phyloP scores from a whole-genome alignment of 192 early-diverging fungal genomes.

The Backusella circina region DNA sequence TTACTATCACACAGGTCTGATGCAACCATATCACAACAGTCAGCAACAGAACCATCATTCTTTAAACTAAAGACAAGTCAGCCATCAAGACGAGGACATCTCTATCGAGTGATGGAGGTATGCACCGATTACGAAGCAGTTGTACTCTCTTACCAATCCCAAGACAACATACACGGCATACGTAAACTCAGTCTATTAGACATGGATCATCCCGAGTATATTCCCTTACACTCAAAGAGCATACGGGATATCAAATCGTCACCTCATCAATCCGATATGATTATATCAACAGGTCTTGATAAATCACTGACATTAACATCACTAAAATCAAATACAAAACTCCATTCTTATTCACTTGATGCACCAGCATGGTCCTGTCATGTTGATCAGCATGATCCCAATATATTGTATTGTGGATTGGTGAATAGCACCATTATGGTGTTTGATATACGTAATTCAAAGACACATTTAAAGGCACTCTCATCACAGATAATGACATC shows the following conservation, averaged over 20 bases:
- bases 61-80: not conserved
- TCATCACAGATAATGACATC: not conserved
- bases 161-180: slow-evolving; percentile 5
- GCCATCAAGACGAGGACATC: not conserved
- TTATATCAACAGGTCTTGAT: slow-evolving; percentile 18
- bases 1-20: not conserved
- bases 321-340: slow-evolving; percentile 11
- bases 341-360: slow-evolving; percentile 15
- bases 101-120: slow-evolving; percentile 3
- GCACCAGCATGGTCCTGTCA: slow-evolving; percentile 24
- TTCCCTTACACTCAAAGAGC: slow-evolving; percentile 6
- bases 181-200: slow-evolving; percentile 13
- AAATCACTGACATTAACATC: slow-evolving; percentile 19
- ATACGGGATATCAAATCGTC: slow-evolving; percentile 22
- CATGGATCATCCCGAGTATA: not conserved
- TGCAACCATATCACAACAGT: not conserved
- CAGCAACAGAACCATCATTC: not conserved
- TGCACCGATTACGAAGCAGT: not conserved
- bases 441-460: slow-evolving; percentile 22
- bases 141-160: not conserved
- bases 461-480: not conserved
- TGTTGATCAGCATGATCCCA: slow-evolving; percentile 2
- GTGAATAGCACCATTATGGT: slow-evolving; percentile 12
- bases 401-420: slow-evolving; percentile 25
- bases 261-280: not conserved